phyloP scores from a whole-genome alignment of 2,329 filamentous ascomycete genomes.

The Clonostachys byssicola region DNA sequence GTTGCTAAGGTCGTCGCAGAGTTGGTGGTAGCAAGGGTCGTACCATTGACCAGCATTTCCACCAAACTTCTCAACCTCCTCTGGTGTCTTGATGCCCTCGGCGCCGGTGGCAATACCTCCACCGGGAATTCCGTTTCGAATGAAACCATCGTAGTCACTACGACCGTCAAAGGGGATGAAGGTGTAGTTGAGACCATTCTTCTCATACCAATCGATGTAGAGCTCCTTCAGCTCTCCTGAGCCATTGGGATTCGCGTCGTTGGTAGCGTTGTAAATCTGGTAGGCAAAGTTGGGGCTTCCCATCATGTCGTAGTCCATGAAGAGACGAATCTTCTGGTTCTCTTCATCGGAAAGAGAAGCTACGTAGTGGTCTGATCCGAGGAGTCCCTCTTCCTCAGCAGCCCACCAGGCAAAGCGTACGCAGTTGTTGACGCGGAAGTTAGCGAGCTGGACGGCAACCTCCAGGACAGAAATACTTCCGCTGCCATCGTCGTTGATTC shows the following conservation, averaged over 20 bases:
- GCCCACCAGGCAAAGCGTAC: constrained; percentile 67
- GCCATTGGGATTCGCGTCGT: constrained; percentile 65
- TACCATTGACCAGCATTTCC: constrained; percentile 59
- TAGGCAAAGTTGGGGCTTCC: constrained; percentile 63
- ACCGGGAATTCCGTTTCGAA: constrained; percentile 66
- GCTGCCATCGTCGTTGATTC: constrained; percentile 77
- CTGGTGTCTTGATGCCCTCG: constrained; percentile 68
- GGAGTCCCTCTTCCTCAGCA: constrained; percentile 61
- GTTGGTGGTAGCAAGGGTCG: constrained; percentile 57
- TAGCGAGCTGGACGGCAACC: constrained; percentile 53
- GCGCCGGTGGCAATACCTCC: constrained; percentile 77
- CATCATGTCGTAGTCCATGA: constrained; percentile 70
- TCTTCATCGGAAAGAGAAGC: constrained; percentile 48
- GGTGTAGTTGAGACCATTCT: constrained; percentile 59
- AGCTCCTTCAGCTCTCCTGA: constrained; percentile 66
- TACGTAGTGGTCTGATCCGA: constrained; percentile 61
- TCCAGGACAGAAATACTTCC: constrained; percentile 61
- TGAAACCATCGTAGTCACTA: constrained; percentile 77
- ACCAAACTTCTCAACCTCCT: constrained; percentile 65
- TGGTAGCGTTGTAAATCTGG: constrained; percentile 69
- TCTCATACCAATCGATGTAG: constrained; percentile 63
- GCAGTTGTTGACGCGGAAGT: constrained; percentile 58
- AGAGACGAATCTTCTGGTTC: constrained; percentile 58
- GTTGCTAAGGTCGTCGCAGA: constrained; percentile 56
- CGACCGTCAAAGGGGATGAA: constrained; percentile 75